phyloP scores from a whole-genome alignment of 2,329 filamentous ascomycete species.

The Alternaria viburni region DNA sequence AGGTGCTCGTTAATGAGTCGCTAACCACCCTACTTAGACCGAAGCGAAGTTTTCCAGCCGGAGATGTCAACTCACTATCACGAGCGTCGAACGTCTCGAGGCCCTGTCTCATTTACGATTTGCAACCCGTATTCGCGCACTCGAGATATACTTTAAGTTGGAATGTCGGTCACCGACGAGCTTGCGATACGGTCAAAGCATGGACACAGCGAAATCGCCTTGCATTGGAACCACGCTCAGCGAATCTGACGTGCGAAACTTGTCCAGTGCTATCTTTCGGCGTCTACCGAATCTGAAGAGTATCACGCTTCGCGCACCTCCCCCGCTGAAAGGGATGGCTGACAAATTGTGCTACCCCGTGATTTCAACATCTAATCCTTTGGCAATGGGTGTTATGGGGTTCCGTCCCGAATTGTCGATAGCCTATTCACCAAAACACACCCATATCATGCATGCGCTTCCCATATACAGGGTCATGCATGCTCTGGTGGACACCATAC shows the following conservation, averaged over 20 bases:
- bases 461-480: background rate
- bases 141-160: background rate
- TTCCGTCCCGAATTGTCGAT: background rate
- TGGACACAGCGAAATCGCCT: background rate
- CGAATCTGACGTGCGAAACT: background rate
- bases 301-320: background rate
- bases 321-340: background rate
- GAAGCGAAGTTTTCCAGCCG: background rate
- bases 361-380: background rate
- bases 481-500: background rate
- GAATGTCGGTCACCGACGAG: background rate
- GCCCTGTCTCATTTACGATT: slow-evolving; percentile 2
- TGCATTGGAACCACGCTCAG: background rate
- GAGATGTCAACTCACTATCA: background rate
- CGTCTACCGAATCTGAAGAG: background rate
- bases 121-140: background rate
- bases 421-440: background rate
- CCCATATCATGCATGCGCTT: background rate
- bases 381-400: background rate
- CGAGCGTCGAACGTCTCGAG: background rate
- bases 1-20: background rate
- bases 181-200: background rate
- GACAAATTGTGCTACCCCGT: background rate
- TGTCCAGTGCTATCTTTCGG: background rate
- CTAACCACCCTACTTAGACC: background rate